phyloP scores from a whole-genome alignment of 371 early-diverging fungal genomes.

The Rhizomucor miehei region DNA sequence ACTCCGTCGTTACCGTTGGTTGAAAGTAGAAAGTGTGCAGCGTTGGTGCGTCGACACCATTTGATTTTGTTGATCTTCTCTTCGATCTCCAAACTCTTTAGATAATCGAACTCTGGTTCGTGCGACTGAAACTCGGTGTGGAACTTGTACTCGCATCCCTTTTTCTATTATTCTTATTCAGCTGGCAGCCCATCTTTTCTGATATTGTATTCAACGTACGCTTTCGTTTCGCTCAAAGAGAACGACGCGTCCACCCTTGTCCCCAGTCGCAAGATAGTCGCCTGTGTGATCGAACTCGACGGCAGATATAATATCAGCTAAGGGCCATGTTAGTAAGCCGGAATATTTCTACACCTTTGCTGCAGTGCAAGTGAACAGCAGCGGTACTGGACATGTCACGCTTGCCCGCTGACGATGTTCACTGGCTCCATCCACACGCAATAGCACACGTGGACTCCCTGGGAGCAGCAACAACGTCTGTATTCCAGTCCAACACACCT shows the following conservation, averaged over 20 bases:
- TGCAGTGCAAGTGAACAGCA: not conserved
- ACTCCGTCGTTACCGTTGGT: slow-evolving; percentile 94
- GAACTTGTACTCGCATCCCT: slow-evolving; percentile 91
- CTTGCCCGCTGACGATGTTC: not conserved
- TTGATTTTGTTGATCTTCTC: slow-evolving; percentile 96
- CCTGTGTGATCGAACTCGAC: slow-evolving; percentile 94
- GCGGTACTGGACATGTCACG: slow-evolving; percentile 5
- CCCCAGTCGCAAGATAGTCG: slow-evolving; percentile 90
- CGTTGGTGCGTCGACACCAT: slow-evolving; percentile 81
- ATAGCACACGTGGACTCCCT: no score
- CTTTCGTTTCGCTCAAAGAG: slow-evolving; percentile 87
- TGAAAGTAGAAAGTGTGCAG: slow-evolving; percentile 88
- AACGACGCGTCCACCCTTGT: slow-evolving; percentile 90
- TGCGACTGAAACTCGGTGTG: slow-evolving; percentile 94
- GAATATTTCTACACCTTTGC: not conserved
- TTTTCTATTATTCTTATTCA: slow-evolving; percentile 59
- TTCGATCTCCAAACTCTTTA: slow-evolving; percentile 94
- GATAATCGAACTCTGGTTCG: slow-evolving; percentile 95
- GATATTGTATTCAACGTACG: slow-evolving; percentile 46
- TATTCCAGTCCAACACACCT: slow-evolving; percentile 57
- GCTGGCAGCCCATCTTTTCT: slow-evolving; percentile 1
- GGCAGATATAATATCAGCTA: slow-evolving; percentile 94
- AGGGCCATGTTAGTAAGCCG: not conserved
- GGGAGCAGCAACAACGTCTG: no score
- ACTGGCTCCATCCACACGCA: no score